These are phyloP conservation scores for Thelonectria rubi DNA, from an alignment of 2,329 filamentous ascomycete genomes.

Conservation along the genomic window DNA sequence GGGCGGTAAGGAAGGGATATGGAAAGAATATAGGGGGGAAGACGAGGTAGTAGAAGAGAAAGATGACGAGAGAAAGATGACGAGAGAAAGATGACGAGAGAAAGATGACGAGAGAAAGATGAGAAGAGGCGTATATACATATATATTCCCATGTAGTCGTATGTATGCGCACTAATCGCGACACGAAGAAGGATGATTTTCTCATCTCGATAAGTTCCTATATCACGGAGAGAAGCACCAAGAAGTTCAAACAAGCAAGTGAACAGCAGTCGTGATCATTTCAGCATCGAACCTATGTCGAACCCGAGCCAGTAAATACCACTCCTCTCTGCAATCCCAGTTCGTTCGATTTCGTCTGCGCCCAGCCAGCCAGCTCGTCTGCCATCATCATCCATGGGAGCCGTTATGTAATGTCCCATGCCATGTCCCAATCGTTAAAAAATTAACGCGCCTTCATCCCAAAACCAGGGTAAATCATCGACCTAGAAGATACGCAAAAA, in stretches of 20 bases:
- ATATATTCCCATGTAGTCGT: slow-evolving; percentile 36
- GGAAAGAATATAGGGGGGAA: not conserved
- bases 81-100: slow-evolving; percentile 6
- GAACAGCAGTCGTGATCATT: no score
- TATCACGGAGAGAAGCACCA: no score
- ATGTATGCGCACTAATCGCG: slow-evolving; percentile 28
- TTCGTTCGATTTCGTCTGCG: slow-evolving; percentile 14
- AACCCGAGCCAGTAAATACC: slow-evolving; percentile 22
- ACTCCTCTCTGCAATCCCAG: slow-evolving; percentile 23
- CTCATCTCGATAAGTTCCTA: not conserved
- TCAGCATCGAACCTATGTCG: no score
- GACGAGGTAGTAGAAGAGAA: slow-evolving; percentile 3
- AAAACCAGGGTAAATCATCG: slow-evolving; percentile 2
- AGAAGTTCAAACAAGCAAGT: no score
- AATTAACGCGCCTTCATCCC: slow-evolving; percentile 8
- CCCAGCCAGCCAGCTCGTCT: slow-evolving; percentile 24
- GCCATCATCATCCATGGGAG: no score
- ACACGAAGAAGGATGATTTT: not conserved
- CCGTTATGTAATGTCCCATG: no score
- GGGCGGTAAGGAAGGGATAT: not conserved
- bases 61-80: slow-evolving; percentile 3
- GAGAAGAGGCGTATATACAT: slow-evolving; percentile 17
- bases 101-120: not conserved
- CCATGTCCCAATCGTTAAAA: slow-evolving; percentile 5
- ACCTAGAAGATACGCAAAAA: slow-evolving; percentile 12